Conservation (phyloP, 1,139 yeast species). For the Kodamaea suecica region DNA sequence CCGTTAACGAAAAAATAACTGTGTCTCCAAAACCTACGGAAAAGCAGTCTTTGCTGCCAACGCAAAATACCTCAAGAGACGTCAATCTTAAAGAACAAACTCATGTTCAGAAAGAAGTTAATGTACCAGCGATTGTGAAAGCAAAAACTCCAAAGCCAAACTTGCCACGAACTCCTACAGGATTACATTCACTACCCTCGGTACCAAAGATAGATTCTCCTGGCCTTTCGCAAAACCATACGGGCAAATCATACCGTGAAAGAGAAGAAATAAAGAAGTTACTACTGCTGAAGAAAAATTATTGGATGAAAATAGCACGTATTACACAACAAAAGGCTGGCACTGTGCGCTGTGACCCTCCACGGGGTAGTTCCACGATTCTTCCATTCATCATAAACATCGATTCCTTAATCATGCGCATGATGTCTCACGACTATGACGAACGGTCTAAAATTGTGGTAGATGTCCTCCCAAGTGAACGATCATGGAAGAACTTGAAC, state of each 20-base stretch:
- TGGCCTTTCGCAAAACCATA: no score
- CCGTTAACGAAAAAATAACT: slow-evolving; percentile 30
- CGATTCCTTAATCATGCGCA: slow-evolving; percentile 31
- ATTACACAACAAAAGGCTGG: slow-evolving; percentile 25
- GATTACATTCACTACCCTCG: no score
- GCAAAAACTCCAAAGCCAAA: slow-evolving; percentile 22
- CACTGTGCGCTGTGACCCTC: slow-evolving; percentile 8
- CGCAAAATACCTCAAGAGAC: no score
- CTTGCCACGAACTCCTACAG: no score
- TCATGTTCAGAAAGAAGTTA: slow-evolving; percentile 22
- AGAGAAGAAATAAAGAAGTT: slow-evolving; percentile 19
- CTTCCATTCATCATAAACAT: slow-evolving; percentile 27
- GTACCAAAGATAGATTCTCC: no score
- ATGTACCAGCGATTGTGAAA: no score
- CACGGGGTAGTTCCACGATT: slow-evolving; percentile 13
- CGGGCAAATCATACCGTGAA: slow-evolving; percentile 11
- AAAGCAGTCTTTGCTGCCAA: slow-evolving; percentile 6
- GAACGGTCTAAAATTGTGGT: slow-evolving; percentile 29
- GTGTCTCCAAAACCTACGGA: background rate
- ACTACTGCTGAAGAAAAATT: slow-evolving; percentile 22
- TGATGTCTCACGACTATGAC: slow-evolving; percentile 35
- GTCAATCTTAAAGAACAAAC: no score
- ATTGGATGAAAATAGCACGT: slow-evolving; percentile 32
- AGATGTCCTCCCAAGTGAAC: slow-evolving; percentile 30
- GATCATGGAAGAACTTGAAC: slow-evolving; percentile 33